Evolutionary conservation across 495 filamentous ascomycete genomes (phyloP).

Genomic region (Penicillium fimorum): DNA sequence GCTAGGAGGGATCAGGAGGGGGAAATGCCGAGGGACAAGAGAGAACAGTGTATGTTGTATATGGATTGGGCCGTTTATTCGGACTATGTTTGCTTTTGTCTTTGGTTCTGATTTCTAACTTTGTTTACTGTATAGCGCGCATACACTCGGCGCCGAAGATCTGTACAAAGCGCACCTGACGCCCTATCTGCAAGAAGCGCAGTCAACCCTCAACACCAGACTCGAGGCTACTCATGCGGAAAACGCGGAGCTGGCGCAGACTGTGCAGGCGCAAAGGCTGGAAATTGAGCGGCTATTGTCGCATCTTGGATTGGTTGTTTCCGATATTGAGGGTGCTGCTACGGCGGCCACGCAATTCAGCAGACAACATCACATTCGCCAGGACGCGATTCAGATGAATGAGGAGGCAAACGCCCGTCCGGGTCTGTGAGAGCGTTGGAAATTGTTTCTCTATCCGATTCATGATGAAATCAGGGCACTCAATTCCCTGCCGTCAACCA

Average conservation of each 20-base stretch:
- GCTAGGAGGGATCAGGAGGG: constrained; percentile 49
- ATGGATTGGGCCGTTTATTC: neutral
- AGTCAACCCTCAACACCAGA: constrained; percentile 57
- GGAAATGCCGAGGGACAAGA: constrained; percentile 16
- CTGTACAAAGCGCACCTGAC: constrained; percentile 69
- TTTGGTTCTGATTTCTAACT: constrained; percentile 10
- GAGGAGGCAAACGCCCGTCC: constrained; percentile 36
- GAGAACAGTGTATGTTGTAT: constrained; percentile 39
- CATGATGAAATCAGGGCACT: constrained; percentile 40
- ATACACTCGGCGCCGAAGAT: constrained; percentile 66
- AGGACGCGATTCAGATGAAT: constrained; percentile 46
- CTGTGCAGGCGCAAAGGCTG: constrained; percentile 62
- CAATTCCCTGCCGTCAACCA: constrained; percentile 39
- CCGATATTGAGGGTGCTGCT: constrained; percentile 67
- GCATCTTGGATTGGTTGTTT: constrained; percentile 63
- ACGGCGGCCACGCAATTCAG: constrained; percentile 44
- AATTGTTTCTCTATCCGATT: constrained; percentile 10
- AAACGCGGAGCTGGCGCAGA: constrained; percentile 62
- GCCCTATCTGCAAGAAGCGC: constrained; percentile 62
- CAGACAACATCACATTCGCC: constrained; percentile 39
- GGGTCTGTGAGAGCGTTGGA: constrained; percentile 19
- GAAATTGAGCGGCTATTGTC: constrained; percentile 70
- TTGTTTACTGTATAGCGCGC: constrained; percentile 54
- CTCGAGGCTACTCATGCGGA: constrained; percentile 60
- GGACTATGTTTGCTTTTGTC: neutral